phyloP scores from a whole-genome alignment of 441 rosid genomes.

The Syzygium malaccense region DNA sequence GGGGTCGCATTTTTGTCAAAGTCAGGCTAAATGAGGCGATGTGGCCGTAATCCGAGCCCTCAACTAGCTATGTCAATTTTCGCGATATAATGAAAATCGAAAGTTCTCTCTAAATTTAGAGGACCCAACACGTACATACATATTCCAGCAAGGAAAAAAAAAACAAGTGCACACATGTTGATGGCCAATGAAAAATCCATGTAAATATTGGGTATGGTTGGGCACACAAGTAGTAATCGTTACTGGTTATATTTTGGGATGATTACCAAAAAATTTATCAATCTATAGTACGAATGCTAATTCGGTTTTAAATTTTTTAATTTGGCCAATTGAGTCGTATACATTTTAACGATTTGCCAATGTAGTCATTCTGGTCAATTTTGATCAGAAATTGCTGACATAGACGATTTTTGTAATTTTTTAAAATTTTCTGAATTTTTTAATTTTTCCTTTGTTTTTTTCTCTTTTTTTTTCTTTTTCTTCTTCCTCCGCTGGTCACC shows the following conservation, averaged over 20 bases:
- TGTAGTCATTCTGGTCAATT: neutral
- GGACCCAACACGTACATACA: neutral
- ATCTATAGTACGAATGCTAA: accelerated
- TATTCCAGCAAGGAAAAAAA: neutral
- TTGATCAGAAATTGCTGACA: accelerated
- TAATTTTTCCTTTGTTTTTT: neutral
- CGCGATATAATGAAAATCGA: neutral
- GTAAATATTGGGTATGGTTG: neutral
- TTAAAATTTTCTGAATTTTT: neutral
- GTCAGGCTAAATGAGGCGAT: neutral
- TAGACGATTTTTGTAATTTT: neutral
- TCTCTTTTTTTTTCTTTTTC: neutral
- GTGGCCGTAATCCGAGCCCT: neutral
- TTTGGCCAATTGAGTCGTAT: neutral
- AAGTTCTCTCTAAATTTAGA: neutral
- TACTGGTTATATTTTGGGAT: neutral
- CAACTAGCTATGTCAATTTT: neutral
- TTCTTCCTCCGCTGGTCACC: neutral
- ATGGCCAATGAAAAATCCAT: neutral
- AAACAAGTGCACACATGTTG: neutral
- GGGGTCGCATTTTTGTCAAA: neutral
- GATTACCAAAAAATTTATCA: neutral
- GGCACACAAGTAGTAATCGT: neutral
- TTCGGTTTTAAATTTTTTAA: neutral
- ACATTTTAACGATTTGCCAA: neutral